A percentile compares a stretch with the other conserved stretches of the same genome.
Conservation (phyloP, 2,329 filamentous ascomycete genomes). For the Aspergillus uvarum region DNA sequence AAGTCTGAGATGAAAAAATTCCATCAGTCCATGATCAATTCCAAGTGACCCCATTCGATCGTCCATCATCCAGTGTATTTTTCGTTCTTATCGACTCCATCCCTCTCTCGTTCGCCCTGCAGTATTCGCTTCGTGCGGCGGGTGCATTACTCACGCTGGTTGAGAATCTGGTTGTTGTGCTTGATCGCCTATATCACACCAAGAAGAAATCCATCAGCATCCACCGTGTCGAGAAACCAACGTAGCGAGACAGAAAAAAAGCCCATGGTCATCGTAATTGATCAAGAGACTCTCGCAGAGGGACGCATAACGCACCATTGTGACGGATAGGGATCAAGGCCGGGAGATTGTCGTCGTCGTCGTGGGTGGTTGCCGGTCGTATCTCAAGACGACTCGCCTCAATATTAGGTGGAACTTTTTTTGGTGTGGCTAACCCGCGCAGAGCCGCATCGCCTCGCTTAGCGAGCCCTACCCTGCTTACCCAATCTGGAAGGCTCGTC, state of each 20-base stretch:
- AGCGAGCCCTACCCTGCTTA: slow-evolving; percentile 43
- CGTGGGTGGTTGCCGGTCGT: slow-evolving; percentile 48
- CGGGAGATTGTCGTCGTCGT: slow-evolving; percentile 44
- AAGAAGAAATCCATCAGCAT: slow-evolving; percentile 26
- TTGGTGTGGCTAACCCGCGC: slow-evolving; percentile 44
- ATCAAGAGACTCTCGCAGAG: slow-evolving; percentile 17
- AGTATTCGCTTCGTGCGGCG: not conserved
- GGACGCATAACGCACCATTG: slow-evolving; percentile 45
- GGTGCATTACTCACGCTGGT: slow-evolving; percentile 71
- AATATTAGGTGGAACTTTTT: slow-evolving; percentile 42
- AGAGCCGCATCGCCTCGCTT: slow-evolving; percentile 43
- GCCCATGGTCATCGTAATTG: slow-evolving; percentile 11
- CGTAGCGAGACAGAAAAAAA: slow-evolving; percentile 11
- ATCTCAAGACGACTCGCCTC: slow-evolving; percentile 42
- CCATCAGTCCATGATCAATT: slow-evolving; percentile 28
- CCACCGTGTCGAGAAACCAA: slow-evolving; percentile 1
- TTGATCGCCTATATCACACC: slow-evolving; percentile 77
- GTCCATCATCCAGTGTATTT: not conserved
- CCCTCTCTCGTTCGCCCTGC: too few species aligned
- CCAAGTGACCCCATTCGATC: slow-evolving; percentile 13
- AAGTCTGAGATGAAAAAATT: slow-evolving; percentile 63
- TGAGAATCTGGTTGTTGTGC: slow-evolving; percentile 98
- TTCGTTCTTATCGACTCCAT: slow-evolving; percentile 5
- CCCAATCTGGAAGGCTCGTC: slow-evolving; percentile 26
- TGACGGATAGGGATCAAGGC: slow-evolving; percentile 56